Conservation (phyloP, 1,284 basidiomycete genomes). For the Meira miltonrushii region DNA sequence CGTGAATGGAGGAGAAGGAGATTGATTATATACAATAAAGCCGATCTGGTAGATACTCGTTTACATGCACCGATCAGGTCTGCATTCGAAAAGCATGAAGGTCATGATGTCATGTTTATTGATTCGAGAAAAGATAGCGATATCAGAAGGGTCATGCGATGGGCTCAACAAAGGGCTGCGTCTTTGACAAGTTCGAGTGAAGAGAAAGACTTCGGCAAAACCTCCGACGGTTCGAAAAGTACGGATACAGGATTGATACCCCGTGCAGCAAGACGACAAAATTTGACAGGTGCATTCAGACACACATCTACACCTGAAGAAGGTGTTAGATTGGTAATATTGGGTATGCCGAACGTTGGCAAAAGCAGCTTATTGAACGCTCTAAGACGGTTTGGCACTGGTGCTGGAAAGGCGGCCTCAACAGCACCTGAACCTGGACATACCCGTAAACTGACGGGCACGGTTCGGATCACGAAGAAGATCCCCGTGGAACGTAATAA, state of each 20-base stretch:
- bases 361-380: constrained; percentile 92
- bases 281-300: constrained; percentile 45
- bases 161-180: constrained; percentile 45
- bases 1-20: constrained; percentile 55
- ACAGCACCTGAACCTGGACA: constrained; percentile 73
- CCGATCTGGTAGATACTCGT: constrained; percentile 79
- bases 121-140: constrained; percentile 56
- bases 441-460: constrained; percentile 48
- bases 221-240: constrained; percentile 14
- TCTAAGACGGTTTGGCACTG: constrained; percentile 78
- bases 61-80: constrained; percentile 62
- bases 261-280: constrained; percentile 18
- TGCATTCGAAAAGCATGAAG: constrained; percentile 55
- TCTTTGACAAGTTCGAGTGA: constrained; percentile 8
- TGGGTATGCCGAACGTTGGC: constrained; percentile 96
- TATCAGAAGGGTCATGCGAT: constrained; percentile 54
- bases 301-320: constrained; percentile 46
- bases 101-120: constrained; percentile 57
- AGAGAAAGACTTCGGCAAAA: too few relatives aligned
- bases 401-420: constrained; percentile 78
- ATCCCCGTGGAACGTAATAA: not conserved
- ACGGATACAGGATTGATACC: constrained; percentile 18
- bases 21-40: constrained; percentile 86
- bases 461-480: constrained; percentile 42
- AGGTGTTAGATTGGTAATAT: constrained; percentile 44